Percentiles rank a stretch among this genome's conserved stretches.
phyloP scores from a whole-genome alignment of 2,329 filamentous ascomycete genomes.

The Pestalotiopsis sp. region DNA sequence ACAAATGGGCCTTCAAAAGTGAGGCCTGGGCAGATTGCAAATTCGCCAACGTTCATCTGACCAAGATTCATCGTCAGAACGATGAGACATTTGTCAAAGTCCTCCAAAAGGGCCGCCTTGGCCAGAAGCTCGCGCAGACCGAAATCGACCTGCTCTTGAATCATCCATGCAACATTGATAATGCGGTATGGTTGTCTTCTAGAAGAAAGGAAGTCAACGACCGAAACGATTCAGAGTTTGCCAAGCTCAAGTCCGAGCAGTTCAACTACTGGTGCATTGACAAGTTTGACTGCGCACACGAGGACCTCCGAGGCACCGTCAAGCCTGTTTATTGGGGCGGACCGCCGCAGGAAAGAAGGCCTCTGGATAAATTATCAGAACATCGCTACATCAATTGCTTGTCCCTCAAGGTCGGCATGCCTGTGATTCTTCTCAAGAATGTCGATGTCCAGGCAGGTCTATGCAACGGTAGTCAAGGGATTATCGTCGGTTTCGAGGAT shows the following conservation, averaged over 20 bases:
- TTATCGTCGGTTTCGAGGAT: constrained; percentile 44
- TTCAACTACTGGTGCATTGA: constrained; percentile 39
- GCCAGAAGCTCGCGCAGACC: constrained; percentile 28
- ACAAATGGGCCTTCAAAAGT: constrained; percentile 65
- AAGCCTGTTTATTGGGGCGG: constrained; percentile 16
- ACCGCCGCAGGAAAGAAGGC: constrained; percentile 27
- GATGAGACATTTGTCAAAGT: constrained; percentile 56
- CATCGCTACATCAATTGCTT: constrained; percentile 46
- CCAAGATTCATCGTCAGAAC: constrained; percentile 57
- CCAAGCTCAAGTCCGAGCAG: constrained; percentile 28
- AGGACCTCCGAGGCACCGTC: constrained; percentile 25
- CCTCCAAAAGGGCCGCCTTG: constrained; percentile 43
- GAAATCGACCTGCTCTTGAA: constrained; percentile 47
- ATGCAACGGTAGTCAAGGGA: constrained; percentile 49
- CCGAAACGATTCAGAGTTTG: constrained; percentile 36
- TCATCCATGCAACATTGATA: constrained; percentile 40
- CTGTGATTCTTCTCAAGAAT: constrained; percentile 54
- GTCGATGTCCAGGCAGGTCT: constrained; percentile 41
- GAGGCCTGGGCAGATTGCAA: constrained; percentile 54
- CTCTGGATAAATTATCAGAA: constrained; percentile 35
- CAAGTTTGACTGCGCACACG: constrained; percentile 40
- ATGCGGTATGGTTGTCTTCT: constrained; percentile 46
- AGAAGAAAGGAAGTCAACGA: constrained; percentile 37
- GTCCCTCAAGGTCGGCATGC: constrained; percentile 52
- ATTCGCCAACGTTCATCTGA: constrained; percentile 55